These are phyloP conservation scores for Wickerhamomyces pijperi DNA, from an alignment of 805 yeast species.

Conservation along the genomic window DNA sequence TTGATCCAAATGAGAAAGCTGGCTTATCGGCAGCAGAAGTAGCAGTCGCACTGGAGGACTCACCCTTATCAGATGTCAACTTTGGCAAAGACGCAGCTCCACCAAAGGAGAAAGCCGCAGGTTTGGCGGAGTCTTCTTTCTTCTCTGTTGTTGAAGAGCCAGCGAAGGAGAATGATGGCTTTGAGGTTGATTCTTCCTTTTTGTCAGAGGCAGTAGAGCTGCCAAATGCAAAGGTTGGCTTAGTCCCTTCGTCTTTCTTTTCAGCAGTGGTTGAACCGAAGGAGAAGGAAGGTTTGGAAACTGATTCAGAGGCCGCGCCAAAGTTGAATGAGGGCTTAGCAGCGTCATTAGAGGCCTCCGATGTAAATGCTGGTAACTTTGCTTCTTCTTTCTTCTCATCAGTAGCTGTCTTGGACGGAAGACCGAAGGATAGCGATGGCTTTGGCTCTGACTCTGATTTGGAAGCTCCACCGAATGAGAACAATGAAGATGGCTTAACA, in stretches of 20 bases:
- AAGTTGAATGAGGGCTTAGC: constrained; percentile 1
- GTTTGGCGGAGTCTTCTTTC: too few species aligned
- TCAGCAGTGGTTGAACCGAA: background rate
- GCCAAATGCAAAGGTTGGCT: too few species aligned
- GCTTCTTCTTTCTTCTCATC: background rate
- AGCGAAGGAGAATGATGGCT: too few species aligned
- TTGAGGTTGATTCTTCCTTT: background rate
- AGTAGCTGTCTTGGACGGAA: background rate
- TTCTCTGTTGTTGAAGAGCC: too few species aligned
- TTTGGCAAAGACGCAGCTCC: too few species aligned
- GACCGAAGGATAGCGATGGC: constrained; percentile 3
- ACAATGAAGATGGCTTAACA: background rate
- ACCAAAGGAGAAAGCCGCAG: too few species aligned
- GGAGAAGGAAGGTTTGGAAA: too few species aligned
- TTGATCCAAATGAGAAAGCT: constrained; percentile 11
- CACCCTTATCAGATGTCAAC: too few species aligned
- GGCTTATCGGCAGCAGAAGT: constrained; percentile 5
- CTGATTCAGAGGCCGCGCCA: background rate
- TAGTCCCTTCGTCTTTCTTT: background rate
- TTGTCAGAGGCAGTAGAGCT: background rate
- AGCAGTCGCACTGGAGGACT: too few species aligned
- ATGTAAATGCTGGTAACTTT: too few species aligned
- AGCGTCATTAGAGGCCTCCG: background rate
- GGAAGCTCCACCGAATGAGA: too few species aligned
- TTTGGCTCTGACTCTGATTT: background rate